Percentiles rank a stretch among this genome's conserved stretches.
Conservation (phyloP, 2,329 filamentous ascomycete species). For the Ilyonectria robusta region DNA sequence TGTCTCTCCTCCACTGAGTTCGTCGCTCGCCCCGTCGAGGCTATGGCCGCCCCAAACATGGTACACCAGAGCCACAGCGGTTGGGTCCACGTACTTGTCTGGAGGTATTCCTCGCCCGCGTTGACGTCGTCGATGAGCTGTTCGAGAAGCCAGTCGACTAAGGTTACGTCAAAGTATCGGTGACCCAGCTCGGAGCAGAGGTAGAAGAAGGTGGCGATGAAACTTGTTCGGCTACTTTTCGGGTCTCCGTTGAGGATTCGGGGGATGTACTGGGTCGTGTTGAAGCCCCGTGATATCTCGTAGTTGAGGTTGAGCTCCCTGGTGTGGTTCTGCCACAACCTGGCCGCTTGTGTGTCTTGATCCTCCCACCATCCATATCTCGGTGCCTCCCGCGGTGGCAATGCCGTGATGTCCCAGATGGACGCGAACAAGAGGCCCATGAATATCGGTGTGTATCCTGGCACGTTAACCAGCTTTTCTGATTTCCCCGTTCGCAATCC, state of each 20-base stretch:
- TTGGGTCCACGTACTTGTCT: slow-evolving; percentile 58
- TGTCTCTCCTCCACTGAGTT: slow-evolving; percentile 55
- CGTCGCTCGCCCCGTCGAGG: slow-evolving; percentile 54
- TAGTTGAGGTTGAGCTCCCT: slow-evolving; percentile 54
- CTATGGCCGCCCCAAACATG: slow-evolving; percentile 61
- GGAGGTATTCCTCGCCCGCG: slow-evolving; percentile 57
- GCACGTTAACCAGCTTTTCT: slow-evolving; percentile 57
- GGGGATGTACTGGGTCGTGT: slow-evolving; percentile 51
- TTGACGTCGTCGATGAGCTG: slow-evolving; percentile 61
- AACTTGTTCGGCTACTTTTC: slow-evolving; percentile 59
- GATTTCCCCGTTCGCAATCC: slow-evolving; percentile 57
- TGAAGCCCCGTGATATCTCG: slow-evolving; percentile 54
- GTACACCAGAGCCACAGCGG: slow-evolving; percentile 63
- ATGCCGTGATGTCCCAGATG: slow-evolving; percentile 56
- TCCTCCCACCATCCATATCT: slow-evolving; percentile 56
- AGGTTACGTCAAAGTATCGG: slow-evolving; percentile 58
- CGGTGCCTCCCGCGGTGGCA: slow-evolving; percentile 53
- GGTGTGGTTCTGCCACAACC: slow-evolving; percentile 55
- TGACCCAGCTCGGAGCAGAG: slow-evolving; percentile 61
- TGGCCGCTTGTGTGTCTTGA: slow-evolving; percentile 52
- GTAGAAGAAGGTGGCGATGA: slow-evolving; percentile 64
- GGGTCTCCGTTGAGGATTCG: slow-evolving; percentile 54
- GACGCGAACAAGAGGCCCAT: slow-evolving; percentile 62
- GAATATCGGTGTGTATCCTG: slow-evolving; percentile 60
- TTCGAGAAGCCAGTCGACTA: slow-evolving; percentile 62